These are phyloP conservation scores for Phytophthora melonis DNA, from an alignment of 352 stramenopile genomes.

Conservation along the genomic window DNA sequence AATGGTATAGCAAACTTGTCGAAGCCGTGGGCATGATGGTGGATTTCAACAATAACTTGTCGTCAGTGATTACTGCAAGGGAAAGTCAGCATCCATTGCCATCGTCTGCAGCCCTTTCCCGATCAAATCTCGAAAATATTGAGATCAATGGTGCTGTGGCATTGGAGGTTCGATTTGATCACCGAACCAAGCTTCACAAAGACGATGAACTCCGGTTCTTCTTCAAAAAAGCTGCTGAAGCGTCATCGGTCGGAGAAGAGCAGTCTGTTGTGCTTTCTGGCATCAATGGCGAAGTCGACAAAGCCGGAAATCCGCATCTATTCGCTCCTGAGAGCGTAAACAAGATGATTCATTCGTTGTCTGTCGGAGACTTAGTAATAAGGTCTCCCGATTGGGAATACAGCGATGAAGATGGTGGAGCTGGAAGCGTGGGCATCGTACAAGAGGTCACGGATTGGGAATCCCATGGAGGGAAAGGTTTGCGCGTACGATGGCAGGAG, in stretches of 20 bases:
- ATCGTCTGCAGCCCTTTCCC: not conserved
- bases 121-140: conserved; percentile 33
- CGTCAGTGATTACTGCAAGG: conserved; percentile 43
- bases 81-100: conserved; percentile 64
- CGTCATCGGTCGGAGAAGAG: not conserved
- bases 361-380: conserved; percentile 61
- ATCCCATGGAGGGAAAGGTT: conserved; percentile 53
- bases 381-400: conserved; percentile 79
- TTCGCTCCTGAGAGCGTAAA: conserved; percentile 53
- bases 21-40: conserved; percentile 66
- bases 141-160: conserved; percentile 59
- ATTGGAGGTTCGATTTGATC: conserved; percentile 79
- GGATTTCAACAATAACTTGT: conserved; percentile 58
- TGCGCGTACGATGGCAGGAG: conserved; percentile 66
- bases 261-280: conserved; percentile 32
- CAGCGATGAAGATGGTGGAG: conserved; percentile 73
- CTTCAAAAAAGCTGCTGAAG: not conserved
- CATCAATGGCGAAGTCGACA: conserved; percentile 45
- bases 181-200: conserved; percentile 53
- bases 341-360: conserved; percentile 36
- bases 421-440: conserved; percentile 64
- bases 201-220: conserved; percentile 44
- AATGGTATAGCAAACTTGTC: conserved; percentile 71
- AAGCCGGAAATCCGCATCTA: conserved; percentile 38
- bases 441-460: conserved; percentile 66